Conservation (phyloP, 2,329 filamentous ascomycete genomes). For the Cladosporium sp. region DNA sequence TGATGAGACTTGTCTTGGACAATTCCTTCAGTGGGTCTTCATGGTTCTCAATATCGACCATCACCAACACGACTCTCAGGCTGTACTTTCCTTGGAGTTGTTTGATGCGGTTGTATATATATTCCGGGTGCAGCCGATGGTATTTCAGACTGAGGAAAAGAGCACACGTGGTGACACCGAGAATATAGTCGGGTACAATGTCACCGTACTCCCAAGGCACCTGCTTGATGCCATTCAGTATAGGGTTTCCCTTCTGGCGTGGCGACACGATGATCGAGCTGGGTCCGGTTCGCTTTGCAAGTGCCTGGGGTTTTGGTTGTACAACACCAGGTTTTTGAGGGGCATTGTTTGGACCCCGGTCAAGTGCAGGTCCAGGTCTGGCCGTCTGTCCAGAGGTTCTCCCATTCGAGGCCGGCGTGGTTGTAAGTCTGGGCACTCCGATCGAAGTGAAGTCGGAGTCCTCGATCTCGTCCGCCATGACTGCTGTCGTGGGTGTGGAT, state of each 20-base stretch:
- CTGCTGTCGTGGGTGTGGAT: background rate
- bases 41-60: slow-evolving; percentile 95
- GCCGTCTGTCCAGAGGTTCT: slow-evolving; percentile 36
- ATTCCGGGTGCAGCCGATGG: slow-evolving; percentile 94
- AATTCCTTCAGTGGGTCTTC: slow-evolving; percentile 87
- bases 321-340: slow-evolving; percentile 30
- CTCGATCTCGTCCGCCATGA: slow-evolving; percentile 51
- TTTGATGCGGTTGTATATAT: slow-evolving; percentile 91
- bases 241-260: slow-evolving; percentile 91
- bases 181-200: slow-evolving; percentile 89
- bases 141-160: slow-evolving; percentile 95
- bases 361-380: slow-evolving; percentile 32
- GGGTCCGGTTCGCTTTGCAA: slow-evolving; percentile 65
- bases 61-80: slow-evolving; percentile 79
- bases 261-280: slow-evolving; percentile 87
- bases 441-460: slow-evolving; percentile 37
- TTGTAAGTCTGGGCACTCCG: slow-evolving; percentile 2
- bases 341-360: slow-evolving; percentile 32
- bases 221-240: slow-evolving; percentile 77
- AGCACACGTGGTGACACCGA: slow-evolving; percentile 84
- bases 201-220: slow-evolving; percentile 96
- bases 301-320: slow-evolving; percentile 85
- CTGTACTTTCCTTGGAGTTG: slow-evolving; percentile 82
- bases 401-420: slow-evolving; percentile 1
- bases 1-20: slow-evolving; percentile 87